Evolutionary conservation across 441 rosid species (phyloP).

Genomic region (Geranium incanum): DNA sequence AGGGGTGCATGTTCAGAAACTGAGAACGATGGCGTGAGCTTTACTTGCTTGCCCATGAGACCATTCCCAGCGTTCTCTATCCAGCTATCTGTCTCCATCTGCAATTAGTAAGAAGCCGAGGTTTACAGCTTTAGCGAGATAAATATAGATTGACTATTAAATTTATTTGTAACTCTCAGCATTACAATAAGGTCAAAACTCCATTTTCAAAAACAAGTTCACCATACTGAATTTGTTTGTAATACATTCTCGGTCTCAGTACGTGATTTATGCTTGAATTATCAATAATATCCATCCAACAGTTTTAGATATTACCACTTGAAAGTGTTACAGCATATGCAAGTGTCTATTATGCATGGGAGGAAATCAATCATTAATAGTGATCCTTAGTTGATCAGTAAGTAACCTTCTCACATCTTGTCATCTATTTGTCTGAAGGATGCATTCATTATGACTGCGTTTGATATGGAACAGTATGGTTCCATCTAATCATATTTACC

Average conservation of each 20-base stretch:
- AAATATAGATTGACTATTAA: neutral
- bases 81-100: conserved; percentile 93
- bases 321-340: neutral
- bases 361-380: neutral
- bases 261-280: no score
- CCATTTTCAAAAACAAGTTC: neutral
- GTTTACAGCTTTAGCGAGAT: conserved; percentile 6
- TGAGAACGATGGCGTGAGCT: neutral
- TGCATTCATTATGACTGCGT: neutral
- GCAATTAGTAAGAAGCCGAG: conserved; percentile 19
- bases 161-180: neutral
- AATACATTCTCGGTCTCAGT: neutral
- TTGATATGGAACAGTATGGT: neutral
- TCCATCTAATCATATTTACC: neutral
- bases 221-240: neutral
- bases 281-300: no score
- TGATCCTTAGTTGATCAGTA: neutral
- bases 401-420: neutral
- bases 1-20: neutral
- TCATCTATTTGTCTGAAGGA: neutral
- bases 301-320: no score
- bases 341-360: neutral
- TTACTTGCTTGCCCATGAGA: conserved; percentile 86
- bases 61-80: conserved; percentile 86
- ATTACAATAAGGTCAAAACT: neutral